A percentile compares a stretch with the other conserved stretches of the same genome.
Conservation (phyloP, 768 basidiomycete genomes). For the Boletus subcaerulescens region DNA sequence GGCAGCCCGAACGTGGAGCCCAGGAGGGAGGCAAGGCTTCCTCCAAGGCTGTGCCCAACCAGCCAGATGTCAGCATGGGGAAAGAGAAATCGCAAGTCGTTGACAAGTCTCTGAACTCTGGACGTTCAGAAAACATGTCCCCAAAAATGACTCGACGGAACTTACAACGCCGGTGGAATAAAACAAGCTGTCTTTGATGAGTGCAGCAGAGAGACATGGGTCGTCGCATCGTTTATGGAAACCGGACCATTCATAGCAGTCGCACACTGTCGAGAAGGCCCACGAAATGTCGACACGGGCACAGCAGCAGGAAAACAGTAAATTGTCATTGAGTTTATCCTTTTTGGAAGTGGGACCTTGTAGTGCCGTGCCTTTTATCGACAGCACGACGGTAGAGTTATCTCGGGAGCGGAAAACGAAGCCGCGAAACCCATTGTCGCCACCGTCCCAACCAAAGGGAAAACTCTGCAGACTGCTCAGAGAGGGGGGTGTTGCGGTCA, state of each 20-base stretch:
- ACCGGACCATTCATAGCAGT: conserved; percentile 60
- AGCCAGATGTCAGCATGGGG: conserved; percentile 63
- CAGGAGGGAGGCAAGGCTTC: conserved; percentile 59
- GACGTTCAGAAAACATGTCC: conserved; percentile 6
- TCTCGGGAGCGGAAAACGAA: conserved; percentile 80
- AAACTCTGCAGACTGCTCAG: conserved; percentile 51
- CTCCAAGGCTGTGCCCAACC: conserved; percentile 60
- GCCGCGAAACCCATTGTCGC: conserved; percentile 77
- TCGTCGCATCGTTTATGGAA: conserved; percentile 71
- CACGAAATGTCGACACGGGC: conserved; percentile 86
- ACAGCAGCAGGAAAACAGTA: conserved; percentile 91
- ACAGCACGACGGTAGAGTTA: conserved; percentile 80
- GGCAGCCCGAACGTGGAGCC: conserved; percentile 65
- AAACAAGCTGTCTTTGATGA: conserved; percentile 88
- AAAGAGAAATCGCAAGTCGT: conserved; percentile 54
- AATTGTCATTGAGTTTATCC: conserved; percentile 92
- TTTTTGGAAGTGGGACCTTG: conserved; percentile 83
- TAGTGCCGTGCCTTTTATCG: conserved; percentile 89
- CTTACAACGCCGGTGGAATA: conserved; percentile 84
- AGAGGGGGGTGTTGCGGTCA: background rate
- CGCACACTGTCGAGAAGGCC: conserved; percentile 81
- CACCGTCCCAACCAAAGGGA: conserved; percentile 74
- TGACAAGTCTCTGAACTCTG: conserved; percentile 46
- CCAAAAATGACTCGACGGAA: conserved; percentile 9
- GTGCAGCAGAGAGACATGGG: conserved; percentile 77